Base-by-base conservation (phyloP, 2,329 filamentous ascomycete genomes). In the Apiospora malaysiana region DNA sequence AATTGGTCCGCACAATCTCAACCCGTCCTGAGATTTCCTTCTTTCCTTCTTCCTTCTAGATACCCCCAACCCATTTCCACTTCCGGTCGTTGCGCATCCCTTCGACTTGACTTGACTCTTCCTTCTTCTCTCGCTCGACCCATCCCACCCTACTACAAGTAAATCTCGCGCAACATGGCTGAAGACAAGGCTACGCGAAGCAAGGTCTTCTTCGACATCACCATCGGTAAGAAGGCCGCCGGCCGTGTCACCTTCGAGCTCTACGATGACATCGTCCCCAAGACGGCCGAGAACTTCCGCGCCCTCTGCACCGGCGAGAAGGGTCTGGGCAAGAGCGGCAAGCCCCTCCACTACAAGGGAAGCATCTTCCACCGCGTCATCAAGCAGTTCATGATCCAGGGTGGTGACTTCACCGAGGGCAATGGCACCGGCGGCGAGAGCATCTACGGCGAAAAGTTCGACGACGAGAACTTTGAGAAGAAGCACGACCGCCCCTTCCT, bases 311-410 rank as follows among this genome's bases (percentile, higher is more conserved):
- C 95, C 0, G 95, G 95, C 76, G 95, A 98, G 86, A 98, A 97
- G 85, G 95, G 95, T 72, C 77, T 88, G 32, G 93, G 94, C 75
- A 93, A 93, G 80, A 83, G 89, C 42, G 95, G 94, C 81, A 95
- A 95, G 84, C 92, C 92, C 65, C 88, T 99, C 69, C 93, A 94
- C 86, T 99, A 94, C 90, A 98, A 98, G 87, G 93, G 94, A 76
- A 97, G 93, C 72, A 86, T 85, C 77, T 98, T 99, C 87, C 95
- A 99, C 86, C 93, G 95, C 68, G 93, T 99, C 74, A 99, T 99
- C 86, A 98, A 98, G 87, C 90, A 93, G 78, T 99, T 99, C 84
- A 98, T 99, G 95, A 96, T 98, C 79, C 93, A 98, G 85, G 95
- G 96, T 79, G 95, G 96, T 83, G 96, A 98, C 83, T 99, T 99